phyloP scores from a whole-genome alignment of 192 early-diverging fungal genomes.

The Entrophospora sp. region DNA sequence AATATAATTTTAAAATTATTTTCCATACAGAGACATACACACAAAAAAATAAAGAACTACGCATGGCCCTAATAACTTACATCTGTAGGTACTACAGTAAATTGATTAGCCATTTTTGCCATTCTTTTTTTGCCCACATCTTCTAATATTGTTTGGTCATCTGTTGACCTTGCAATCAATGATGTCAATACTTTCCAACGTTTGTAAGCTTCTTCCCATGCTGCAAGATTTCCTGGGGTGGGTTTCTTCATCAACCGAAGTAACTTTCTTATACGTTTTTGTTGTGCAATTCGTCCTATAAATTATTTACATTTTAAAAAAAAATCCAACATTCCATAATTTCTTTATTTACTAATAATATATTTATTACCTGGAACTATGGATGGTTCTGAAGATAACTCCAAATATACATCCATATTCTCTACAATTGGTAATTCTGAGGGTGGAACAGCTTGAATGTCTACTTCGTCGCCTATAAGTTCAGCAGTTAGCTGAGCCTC shows the following conservation, averaged over 20 bases:
- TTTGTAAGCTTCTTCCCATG: constrained; percentile 75
- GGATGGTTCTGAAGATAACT: constrained; percentile 43
- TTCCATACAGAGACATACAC: too few species aligned
- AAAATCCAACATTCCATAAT: too few species aligned
- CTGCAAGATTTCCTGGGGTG: constrained; percentile 67
- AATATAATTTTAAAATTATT: too few species aligned
- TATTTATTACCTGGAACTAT: constrained; percentile 47
- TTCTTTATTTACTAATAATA: too few species aligned
- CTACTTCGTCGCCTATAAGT: too few species aligned
- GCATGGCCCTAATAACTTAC: too few species aligned
- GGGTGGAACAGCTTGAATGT: constrained; percentile 28
- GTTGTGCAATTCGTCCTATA: constrained; percentile 67
- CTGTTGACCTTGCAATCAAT: constrained; percentile 23
- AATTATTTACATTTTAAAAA: too few species aligned
- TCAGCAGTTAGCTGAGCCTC: constrained; percentile 66
- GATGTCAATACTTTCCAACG: constrained; percentile 60
- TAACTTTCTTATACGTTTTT: constrained; percentile 64
- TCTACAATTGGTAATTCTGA: constrained; percentile 52
- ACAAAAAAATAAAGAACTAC: too few species aligned
- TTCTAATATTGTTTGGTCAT: too few species aligned
- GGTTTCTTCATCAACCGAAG: constrained; percentile 57
- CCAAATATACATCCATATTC: constrained; percentile 60
- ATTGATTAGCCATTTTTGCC: too few species aligned
- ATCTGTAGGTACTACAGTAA: too few species aligned
- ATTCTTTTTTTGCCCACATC: too few species aligned